These are phyloP conservation scores for Apiospora koreana DNA, from an alignment of 2,329 filamentous ascomycete genomes.

Conservation along the genomic window DNA sequence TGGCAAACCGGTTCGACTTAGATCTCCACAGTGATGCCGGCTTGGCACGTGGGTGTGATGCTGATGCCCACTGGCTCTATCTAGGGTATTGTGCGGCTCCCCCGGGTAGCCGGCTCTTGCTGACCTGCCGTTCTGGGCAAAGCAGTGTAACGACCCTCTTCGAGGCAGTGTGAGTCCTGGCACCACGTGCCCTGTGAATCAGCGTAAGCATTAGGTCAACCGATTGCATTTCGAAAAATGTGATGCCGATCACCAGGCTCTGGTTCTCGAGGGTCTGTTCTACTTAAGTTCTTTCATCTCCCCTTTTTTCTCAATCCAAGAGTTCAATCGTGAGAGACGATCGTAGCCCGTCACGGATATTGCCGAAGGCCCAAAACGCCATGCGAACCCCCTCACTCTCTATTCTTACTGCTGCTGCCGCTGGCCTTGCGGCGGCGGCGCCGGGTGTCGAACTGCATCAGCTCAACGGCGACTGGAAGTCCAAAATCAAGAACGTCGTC, in stretches of 20 bases:
- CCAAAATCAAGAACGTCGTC: conserved; percentile 11
- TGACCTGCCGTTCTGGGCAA: conserved; percentile 10
- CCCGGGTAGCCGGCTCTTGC: not conserved
- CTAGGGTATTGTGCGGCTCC: not conserved
- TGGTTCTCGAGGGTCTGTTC: not conserved
- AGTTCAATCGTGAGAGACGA: too few relatives aligned
- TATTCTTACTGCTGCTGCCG: not conserved
- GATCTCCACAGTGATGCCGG: not conserved
- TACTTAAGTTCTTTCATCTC: not conserved
- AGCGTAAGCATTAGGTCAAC: not conserved
- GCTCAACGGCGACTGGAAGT: not conserved
- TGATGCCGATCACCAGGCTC: not conserved
- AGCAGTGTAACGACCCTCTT: not conserved
- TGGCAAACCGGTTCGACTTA: not conserved
- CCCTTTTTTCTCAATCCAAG: not conserved
- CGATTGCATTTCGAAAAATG: not conserved
- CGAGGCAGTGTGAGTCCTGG: not conserved
- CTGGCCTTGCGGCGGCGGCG: not conserved
- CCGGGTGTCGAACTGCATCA: not conserved
- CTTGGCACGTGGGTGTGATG: not conserved
- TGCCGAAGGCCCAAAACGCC: not conserved
- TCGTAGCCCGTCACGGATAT: too few relatives aligned
- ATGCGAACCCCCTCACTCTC: not conserved
- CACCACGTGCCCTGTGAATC: not conserved
- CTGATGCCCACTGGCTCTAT: not conserved